These are phyloP conservation scores for Spencermartinsiella europaea DNA, from an alignment of 805 yeast genomes.

Conservation along the genomic window DNA sequence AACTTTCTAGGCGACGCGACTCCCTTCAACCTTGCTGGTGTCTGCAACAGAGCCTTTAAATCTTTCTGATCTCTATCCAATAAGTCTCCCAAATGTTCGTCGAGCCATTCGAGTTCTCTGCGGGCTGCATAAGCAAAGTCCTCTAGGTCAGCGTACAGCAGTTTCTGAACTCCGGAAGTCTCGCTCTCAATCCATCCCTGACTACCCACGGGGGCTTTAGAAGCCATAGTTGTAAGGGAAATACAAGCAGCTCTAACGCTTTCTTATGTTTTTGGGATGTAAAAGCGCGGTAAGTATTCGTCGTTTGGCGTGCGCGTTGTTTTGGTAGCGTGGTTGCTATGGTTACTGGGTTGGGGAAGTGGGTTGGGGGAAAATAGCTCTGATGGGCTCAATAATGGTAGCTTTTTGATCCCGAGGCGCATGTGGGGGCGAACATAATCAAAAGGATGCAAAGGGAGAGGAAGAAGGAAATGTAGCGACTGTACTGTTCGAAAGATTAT, in stretches of 20 bases:
- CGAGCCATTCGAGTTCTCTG: conserved; percentile 38
- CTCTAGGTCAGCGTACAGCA: conserved; percentile 36
- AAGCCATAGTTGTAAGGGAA: not conserved
- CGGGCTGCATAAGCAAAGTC: conserved; percentile 38
- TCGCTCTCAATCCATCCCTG: conserved; percentile 48
- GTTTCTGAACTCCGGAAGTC: conserved; percentile 36
- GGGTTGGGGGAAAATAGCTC: no score
- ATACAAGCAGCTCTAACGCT: no score
- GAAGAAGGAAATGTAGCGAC: no score
- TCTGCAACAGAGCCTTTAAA: conserved; percentile 20
- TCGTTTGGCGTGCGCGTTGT: no score
- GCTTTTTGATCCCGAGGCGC: no score
- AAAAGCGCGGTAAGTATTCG: not conserved
- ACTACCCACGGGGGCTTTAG: conserved; percentile 35
- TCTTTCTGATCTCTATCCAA: conserved; percentile 23
- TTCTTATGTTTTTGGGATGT: not conserved
- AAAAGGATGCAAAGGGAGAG: no score
- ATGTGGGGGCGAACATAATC: no score
- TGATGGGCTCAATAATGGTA: no score
- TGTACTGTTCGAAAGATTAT: no score
- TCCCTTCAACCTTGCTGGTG: conserved; percentile 24
- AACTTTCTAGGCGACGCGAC: conserved; percentile 19
- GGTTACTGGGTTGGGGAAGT: no score
- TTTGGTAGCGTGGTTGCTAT: no score
- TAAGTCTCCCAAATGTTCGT: conserved; percentile 38